Evolutionary conservation across 768 basidiomycete species (phyloP), one percentile per base, ranked within the genome.

Genomic region (Pholiota microspora): DNA sequence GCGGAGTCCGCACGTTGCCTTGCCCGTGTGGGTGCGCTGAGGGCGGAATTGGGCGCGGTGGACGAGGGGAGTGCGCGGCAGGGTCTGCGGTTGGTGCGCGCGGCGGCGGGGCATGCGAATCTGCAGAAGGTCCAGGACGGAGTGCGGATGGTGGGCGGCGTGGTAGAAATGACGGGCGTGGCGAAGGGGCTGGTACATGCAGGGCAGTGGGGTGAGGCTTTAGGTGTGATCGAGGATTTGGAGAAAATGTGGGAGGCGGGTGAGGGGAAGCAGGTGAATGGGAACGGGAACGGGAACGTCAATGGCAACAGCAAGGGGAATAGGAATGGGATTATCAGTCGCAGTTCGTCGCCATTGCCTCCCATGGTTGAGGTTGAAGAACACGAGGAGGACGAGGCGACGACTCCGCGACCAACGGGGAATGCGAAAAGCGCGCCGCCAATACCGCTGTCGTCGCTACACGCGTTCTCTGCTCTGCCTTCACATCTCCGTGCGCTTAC

Each of bases 181-280:
- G 85, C 88, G 25, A 83, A 79, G 53, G 77, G 81, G 23, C 69
- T 97, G 49, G 92, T 94, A n/a, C 78, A 77, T 45, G 86, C 85
- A 16, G 93, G 91, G 0, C 91, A 97, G 60, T 98, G 92, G 89
- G 82, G 83, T 12, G 89, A 91, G 52, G 94, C 94, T 6, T 71
- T 98, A 53, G 80, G 79, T 45, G 77, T 94, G 15, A 80, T 92
- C 32, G 85, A 91, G 45, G 79, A 83, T 47, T 67, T 94, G 57
- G 78, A 87, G 51, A 70, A 69, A 45, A 69, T 89, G 61, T 87
- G 86, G 82, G 69, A 77, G 10, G 66, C 61, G 1, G 53, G 47
- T 45, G 51, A 38, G 9, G 44, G 51, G 25, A 42, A 25, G 28
- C 51, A 45, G 24, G 45, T 21, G 45, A 38, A 46, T 31, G 29